phyloP scores from a whole-genome alignment of 441 rosid species.

The Sinapis alba region DNA sequence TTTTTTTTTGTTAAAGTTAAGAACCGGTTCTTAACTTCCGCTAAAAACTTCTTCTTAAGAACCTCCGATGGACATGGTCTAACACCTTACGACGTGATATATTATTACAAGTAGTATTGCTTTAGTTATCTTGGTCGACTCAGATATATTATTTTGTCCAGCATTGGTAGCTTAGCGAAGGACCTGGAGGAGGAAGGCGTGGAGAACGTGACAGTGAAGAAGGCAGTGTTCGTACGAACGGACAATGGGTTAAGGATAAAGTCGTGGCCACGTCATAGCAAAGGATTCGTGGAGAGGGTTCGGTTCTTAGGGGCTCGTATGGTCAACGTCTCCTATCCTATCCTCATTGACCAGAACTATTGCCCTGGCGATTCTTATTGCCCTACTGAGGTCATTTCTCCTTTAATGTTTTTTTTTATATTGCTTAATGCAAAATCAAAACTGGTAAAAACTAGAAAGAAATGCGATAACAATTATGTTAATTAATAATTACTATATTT shows the following conservation, averaged over 20 bases:
- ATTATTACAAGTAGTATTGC: neutral
- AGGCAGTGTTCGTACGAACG: conserved; percentile 33
- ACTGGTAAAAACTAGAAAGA: neutral
- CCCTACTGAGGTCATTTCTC: conserved; percentile 31
- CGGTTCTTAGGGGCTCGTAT: conserved; percentile 35
- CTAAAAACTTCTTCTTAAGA: too few species aligned
- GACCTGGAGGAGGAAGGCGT: conserved; percentile 36
- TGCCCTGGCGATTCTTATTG: conserved; percentile 39
- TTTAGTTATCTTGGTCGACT: neutral
- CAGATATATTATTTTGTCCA: neutral
- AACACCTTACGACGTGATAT: too few species aligned
- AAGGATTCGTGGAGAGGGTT: conserved; percentile 40
- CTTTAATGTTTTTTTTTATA: neutral
- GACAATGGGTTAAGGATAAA: conserved; percentile 45
- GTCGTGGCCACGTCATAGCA: conserved; percentile 45
- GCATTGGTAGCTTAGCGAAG: conserved; percentile 45
- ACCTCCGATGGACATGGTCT: too few species aligned
- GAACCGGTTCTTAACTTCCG: too few species aligned
- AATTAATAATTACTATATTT: too few species aligned
- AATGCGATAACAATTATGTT: neutral
- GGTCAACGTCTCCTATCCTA: conserved; percentile 36
- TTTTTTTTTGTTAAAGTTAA: too few species aligned
- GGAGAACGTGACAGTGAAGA: conserved; percentile 39
- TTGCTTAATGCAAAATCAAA: neutral
- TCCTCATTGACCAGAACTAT: conserved; percentile 44